Percentiles rank a stretch among this genome's conserved stretches.
phyloP scores from a whole-genome alignment of 2,329 filamentous ascomycete genomes.

The Aulographum hederae region DNA sequence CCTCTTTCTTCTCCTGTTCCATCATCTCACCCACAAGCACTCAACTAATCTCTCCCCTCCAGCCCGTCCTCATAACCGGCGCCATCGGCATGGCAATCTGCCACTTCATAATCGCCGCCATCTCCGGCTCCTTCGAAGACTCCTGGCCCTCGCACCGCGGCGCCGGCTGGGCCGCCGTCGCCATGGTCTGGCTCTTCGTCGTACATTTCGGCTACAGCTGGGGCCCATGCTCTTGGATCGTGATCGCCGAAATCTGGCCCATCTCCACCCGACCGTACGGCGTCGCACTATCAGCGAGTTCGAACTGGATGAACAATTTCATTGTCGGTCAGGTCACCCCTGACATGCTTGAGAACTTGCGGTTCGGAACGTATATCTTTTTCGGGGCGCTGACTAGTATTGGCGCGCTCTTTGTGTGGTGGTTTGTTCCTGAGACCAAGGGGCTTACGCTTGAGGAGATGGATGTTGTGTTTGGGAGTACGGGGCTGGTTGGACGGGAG shows the following conservation, averaged over 20 bases:
- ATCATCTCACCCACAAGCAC: too few species aligned
- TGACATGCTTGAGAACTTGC: constrained; percentile 15
- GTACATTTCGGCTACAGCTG: constrained; percentile 13
- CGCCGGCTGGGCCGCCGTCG: constrained; percentile 13
- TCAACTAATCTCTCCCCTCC: too few species aligned
- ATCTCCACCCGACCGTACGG: constrained; percentile 19
- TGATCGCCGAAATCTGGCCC: constrained; percentile 17
- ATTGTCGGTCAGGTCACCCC: constrained; percentile 17
- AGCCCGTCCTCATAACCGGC: constrained; percentile 18
- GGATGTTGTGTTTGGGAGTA: constrained; percentile 11
- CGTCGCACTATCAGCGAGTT: constrained; percentile 16
- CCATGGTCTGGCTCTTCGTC: constrained; percentile 15
- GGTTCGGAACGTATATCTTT: constrained; percentile 20
- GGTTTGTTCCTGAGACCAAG: constrained; percentile 13
- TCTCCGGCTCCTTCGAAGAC: constrained; percentile 11
- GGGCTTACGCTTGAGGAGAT: constrained; percentile 13
- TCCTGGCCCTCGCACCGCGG: neutral
- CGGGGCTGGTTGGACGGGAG: neutral
- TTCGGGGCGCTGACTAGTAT: constrained; percentile 14
- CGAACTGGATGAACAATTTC: constrained; percentile 22
- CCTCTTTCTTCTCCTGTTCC: too few species aligned
- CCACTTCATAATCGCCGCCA: constrained; percentile 11
- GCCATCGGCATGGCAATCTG: constrained; percentile 18
- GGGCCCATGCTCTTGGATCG: constrained; percentile 13
- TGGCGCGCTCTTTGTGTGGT: constrained; percentile 12